phyloP scores from a whole-genome alignment of 2,329 filamentous ascomycete species.

The Teratosphaeria pseudoeucalypti region DNA sequence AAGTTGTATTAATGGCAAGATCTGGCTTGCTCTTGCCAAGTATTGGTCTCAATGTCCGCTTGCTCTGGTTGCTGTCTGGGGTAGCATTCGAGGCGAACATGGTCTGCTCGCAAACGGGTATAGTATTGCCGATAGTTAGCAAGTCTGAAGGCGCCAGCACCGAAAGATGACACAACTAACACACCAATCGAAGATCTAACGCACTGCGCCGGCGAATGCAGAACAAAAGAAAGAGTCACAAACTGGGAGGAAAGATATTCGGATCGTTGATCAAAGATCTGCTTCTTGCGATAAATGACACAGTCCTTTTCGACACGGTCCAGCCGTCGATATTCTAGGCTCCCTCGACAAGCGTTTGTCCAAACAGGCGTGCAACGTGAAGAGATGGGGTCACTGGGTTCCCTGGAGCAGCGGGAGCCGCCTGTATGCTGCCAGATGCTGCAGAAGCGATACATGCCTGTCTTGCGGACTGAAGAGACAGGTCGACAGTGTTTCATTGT shows the following conservation, averaged over 20 bases:
- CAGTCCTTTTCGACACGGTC: neutral
- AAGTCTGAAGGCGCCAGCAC: neutral
- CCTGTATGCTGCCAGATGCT: neutral
- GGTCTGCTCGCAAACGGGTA: neutral
- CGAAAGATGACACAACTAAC: neutral
- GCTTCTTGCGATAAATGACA: neutral
- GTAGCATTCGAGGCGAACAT: neutral
- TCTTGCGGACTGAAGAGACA: neutral
- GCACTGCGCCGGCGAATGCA: neutral
- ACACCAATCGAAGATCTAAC: neutral
- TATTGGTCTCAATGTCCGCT: slow-evolving; percentile 1
- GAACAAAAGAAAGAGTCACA: slow-evolving; percentile 1
- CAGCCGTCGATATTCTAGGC: neutral
- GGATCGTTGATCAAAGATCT: neutral
- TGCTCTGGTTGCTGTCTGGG: neutral
- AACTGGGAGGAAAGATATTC: neutral
- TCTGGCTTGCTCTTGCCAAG: slow-evolving; percentile 5
- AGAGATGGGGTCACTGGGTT: neutral
- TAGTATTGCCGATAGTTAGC: neutral
- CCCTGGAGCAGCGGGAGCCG: neutral
- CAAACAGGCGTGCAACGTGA: neutral
- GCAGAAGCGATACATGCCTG: neutral
- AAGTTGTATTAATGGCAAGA: slow-evolving; percentile 52
- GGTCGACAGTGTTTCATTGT: neutral
- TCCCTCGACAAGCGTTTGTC: neutral